Evolutionary conservation across 2,329 filamentous ascomycete genomes (phyloP).

Genomic region (Monilinia aucupariae): DNA sequence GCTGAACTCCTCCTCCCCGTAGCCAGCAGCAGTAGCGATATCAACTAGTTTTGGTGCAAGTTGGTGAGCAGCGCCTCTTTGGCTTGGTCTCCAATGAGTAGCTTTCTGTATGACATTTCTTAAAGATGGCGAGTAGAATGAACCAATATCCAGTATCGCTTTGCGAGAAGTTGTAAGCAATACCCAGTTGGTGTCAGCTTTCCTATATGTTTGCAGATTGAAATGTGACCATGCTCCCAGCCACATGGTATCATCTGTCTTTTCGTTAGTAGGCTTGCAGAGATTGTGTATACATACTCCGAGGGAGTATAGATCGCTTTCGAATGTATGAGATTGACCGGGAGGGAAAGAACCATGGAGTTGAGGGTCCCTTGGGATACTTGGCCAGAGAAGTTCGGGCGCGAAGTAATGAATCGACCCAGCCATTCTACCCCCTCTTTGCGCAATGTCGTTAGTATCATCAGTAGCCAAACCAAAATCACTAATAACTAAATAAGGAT

Average conservation of each 20-base stretch:
- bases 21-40: not conserved
- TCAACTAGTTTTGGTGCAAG: not conserved
- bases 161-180: not conserved
- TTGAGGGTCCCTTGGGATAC: slow-evolving; percentile 16
- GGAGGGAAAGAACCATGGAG: slow-evolving; percentile 15
- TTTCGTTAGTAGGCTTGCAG: not conserved
- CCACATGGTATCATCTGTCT: not conserved
- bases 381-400: slow-evolving; percentile 25
- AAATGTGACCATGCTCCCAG: slow-evolving; percentile 9
- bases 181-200: not conserved
- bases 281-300: slow-evolving; percentile 25
- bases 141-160: not conserved
- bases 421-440: not conserved
- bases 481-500: slow-evolving; percentile 30
- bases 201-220: not conserved
- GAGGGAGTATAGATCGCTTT: slow-evolving; percentile 30
- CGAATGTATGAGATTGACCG: slow-evolving; percentile 17
- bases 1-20: not conserved
- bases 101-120: not conserved
- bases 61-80: slow-evolving; percentile 8
- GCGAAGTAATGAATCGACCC: slow-evolving; percentile 25
- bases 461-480: slow-evolving; percentile 32
- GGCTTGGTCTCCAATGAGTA: not conserved
- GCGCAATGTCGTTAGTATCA: slow-evolving; percentile 17
- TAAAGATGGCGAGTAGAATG: not conserved